phyloP scores from a whole-genome alignment of 1,284 basidiomycete species.

The Ustilago vetiveriae region DNA sequence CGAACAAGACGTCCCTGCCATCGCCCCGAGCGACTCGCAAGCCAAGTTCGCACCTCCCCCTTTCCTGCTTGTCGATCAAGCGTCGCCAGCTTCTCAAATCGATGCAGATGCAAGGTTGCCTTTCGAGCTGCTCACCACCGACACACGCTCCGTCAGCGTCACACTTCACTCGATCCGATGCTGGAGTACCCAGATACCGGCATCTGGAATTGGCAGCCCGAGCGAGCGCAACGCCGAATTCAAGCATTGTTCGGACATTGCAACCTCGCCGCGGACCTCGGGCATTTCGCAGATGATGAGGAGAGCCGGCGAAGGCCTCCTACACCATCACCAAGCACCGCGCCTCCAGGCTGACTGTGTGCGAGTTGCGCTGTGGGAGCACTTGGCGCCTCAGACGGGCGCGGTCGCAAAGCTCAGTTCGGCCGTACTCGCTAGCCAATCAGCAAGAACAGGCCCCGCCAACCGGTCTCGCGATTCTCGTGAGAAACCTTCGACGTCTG shows the following conservation, averaged over 20 bases:
- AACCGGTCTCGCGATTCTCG: slow-evolving; percentile 1
- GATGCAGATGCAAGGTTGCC: slow-evolving; percentile 11
- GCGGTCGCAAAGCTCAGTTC: slow-evolving; percentile 12
- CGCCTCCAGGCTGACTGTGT: slow-evolving; percentile 27
- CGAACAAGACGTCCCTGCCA: not conserved
- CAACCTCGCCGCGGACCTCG: slow-evolving; percentile 26
- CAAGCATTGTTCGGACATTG: slow-evolving; percentile 9
- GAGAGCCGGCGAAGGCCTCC: slow-evolving; percentile 32
- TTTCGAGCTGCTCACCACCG: slow-evolving; percentile 31
- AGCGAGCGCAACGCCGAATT: slow-evolving; percentile 6
- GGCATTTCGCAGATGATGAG: slow-evolving; percentile 48
- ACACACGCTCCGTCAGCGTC: slow-evolving; percentile 20
- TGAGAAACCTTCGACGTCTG: slow-evolving; percentile 6
- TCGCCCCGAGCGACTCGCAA: not conserved
- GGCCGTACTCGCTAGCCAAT: slow-evolving; percentile 1
- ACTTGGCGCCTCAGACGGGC: slow-evolving; percentile 15
- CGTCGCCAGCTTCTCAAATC: not conserved
- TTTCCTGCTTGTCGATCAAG: slow-evolving; percentile 12
- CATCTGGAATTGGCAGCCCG: not conserved
- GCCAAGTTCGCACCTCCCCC: slow-evolving; percentile 6
- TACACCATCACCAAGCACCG: slow-evolving; percentile 14
- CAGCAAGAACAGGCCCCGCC: not conserved
- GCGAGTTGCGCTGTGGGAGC: slow-evolving; percentile 30
- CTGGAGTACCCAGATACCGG: slow-evolving; percentile 27
- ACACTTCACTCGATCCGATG: slow-evolving; percentile 29